A percentile compares a stretch with the other conserved stretches of the same genome.
Evolutionary conservation across 352 stramenopile genomes (phyloP).

Genomic region (Phytophthora pistaciae): DNA sequence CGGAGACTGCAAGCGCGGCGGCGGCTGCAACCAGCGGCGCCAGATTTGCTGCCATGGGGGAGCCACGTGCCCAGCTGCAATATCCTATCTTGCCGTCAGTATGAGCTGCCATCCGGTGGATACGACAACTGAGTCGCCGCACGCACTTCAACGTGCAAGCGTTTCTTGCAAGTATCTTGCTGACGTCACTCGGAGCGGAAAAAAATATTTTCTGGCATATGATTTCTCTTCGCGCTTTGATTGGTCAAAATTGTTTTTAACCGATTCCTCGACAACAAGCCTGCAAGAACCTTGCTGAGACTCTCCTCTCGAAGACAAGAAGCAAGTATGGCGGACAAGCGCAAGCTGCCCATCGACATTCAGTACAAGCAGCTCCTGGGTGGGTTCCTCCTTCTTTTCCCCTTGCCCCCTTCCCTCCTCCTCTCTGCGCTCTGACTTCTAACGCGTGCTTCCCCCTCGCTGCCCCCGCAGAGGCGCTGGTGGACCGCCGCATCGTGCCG

Average conservation of each 20-base stretch:
- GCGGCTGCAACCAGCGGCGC: neutral
- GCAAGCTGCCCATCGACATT: conserved; percentile 80
- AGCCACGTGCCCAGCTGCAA: neutral
- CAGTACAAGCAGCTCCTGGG: conserved; percentile 83
- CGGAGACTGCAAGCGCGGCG: neutral
- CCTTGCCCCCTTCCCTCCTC: neutral
- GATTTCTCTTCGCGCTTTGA: conserved; percentile 7
- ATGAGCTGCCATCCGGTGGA: neutral
- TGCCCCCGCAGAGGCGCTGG: conserved; percentile 56
- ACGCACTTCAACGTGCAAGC: conserved; percentile 21
- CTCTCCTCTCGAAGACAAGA: neutral
- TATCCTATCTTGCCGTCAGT: too few species aligned
- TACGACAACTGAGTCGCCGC: neutral
- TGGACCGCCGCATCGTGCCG: conserved; percentile 78
- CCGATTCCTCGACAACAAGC: neutral
- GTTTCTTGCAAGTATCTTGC: conserved; percentile 34
- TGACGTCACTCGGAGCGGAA: conserved; percentile 6
- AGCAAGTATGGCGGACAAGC: conserved; percentile 60
- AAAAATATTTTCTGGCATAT: neutral
- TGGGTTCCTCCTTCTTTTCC: conserved; percentile 17
- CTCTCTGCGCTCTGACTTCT: neutral
- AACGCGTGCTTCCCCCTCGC: neutral
- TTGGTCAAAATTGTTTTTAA: conserved; percentile 20
- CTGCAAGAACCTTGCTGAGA: neutral
- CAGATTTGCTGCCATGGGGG: neutral